Evolutionary conservation across 2,329 filamentous ascomycete genomes (phyloP), one percentile per base, ranked within the genome.

Genomic region (Colletotrichum filicis): DNA sequence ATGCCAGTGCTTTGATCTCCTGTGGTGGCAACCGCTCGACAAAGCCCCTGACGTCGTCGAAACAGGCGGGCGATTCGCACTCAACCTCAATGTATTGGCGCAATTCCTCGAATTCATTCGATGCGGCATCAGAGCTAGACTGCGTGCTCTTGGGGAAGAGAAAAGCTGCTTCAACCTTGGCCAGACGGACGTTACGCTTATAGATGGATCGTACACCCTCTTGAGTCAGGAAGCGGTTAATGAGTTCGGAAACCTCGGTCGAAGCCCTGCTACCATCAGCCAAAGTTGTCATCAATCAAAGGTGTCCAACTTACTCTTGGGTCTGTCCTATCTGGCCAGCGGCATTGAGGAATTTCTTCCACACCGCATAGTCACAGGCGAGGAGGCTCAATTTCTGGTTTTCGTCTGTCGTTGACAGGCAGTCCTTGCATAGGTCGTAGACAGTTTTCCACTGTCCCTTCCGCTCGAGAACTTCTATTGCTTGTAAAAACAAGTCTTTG

Each of bases 21-120:
- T 80, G 76, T 2, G 82, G 79, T 1, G 78, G 80, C 0, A 91
- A 81, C 24, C 79, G 77, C 53, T 85, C 82, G 3, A 86, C 79
- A 67, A 86, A 87, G 1, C 75, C 74, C 72, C 85, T 87, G 53
- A 88, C 76, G 61, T 88, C 87, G 42, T 85, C 83, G 67, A 89
- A 89, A 68, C 82, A 86, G 7, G 82, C 80, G 5, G 81, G 77
- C n/a, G 79, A 82, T 0, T 74, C 74, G n/a, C 77, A 79, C 66
- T 85, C 80, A 42, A 81, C 78, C 2, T 81, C 74, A 24, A 86
- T 77, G 57, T 84, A 84, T 14, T 78, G 76, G 14, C 82, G 68
- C 12, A 88, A 72, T 37, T 83, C 81, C 19, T 68, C 55, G 4
- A 65, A 65, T n/a, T 70, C 9, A 14, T 24, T 73, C 22, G 49